Percentiles rank a stretch among this genome's conserved stretches.
Conservation (phyloP, 169 alveolate genomes). For the Cryptosporidium muris region DNA sequence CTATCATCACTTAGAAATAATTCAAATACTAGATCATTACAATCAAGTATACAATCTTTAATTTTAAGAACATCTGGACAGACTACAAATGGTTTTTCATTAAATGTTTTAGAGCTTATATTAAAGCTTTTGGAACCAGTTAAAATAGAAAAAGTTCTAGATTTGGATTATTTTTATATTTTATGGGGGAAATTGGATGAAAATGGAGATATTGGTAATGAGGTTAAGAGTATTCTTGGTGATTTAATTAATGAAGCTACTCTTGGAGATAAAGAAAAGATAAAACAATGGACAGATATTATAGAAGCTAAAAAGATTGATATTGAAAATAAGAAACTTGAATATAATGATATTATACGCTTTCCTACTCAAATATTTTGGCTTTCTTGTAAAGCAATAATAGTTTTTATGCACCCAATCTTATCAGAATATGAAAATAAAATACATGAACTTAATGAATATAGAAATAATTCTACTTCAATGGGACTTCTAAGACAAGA, state of each 20-base stretch:
- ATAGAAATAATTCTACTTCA: conserved; percentile 74
- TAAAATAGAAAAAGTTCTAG: conserved; percentile 71
- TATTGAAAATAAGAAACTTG: conserved; percentile 25
- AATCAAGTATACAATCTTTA: conserved; percentile 29
- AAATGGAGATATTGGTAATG: conserved; percentile 5
- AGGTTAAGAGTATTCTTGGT: conserved; percentile 41
- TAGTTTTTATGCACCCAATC: conserved; percentile 81
- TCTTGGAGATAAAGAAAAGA: conserved; percentile 37
- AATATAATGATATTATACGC: conserved; percentile 76
- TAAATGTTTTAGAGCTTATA: conserved; percentile 70
- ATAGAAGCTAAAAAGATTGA: neutral
- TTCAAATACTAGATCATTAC: conserved; percentile 25
- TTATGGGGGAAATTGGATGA: conserved; percentile 17
- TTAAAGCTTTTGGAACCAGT: conserved; percentile 72
- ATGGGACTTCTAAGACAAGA: conserved; percentile 50
- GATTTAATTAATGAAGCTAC: conserved; percentile 63
- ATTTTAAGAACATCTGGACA: conserved; percentile 47
- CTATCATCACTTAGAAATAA: conserved; percentile 33
- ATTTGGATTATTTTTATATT: conserved; percentile 18
- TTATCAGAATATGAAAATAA: conserved; percentile 73
- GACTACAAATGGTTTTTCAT: conserved; percentile 70
- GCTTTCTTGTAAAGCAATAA: conserved; percentile 81
- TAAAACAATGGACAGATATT: conserved; percentile 8
- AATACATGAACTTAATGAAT: conserved; percentile 66
- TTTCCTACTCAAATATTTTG: conserved; percentile 86